phyloP scores from a whole-genome alignment of 805 yeast species.

The Myxozyma monticola region DNA sequence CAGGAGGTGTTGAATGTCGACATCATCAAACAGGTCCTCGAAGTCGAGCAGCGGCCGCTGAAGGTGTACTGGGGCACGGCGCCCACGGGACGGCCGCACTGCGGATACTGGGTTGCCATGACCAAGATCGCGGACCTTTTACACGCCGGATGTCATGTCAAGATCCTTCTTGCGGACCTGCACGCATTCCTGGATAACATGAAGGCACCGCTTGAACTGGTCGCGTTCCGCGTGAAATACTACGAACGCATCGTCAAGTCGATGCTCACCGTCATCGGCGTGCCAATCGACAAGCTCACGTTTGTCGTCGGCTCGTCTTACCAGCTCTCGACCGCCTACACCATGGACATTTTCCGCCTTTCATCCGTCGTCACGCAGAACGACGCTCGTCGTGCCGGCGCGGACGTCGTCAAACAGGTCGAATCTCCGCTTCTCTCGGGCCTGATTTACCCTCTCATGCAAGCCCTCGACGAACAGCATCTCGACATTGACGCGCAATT shows the following conservation, averaged over 20 bases:
- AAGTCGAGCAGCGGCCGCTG: conserved; percentile 76
- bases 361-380: conserved; percentile 86
- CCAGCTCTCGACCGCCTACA: conserved; percentile 74
- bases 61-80: conserved; percentile 99
- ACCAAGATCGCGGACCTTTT: conserved; percentile 91
- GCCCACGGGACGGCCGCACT: conserved; percentile 98
- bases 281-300: conserved; percentile 83
- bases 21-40: conserved; percentile 80
- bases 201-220: conserved; percentile 96
- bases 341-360: conserved; percentile 84
- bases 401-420: conserved; percentile 98
- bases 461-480: conserved; percentile 92
- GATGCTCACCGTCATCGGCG: conserved; percentile 79
- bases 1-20: conserved; percentile 91
- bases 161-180: conserved; percentile 86
- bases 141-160: conserved; percentile 94
- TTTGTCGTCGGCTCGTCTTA: conserved; percentile 89
- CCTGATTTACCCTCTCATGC: conserved; percentile 96
- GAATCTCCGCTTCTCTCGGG: conserved; percentile 91
- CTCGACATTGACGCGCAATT: conserved; percentile 89
- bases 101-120: conserved; percentile 99
- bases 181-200: conserved; percentile 97
- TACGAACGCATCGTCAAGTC: conserved; percentile 83
- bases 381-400: conserved; percentile 98
- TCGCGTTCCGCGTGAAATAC: conserved; percentile 82